Base-by-base conservation (phyloP, 2,329 filamentous ascomycete genomes). In the Colletotrichum lindemuthianum region DNA sequence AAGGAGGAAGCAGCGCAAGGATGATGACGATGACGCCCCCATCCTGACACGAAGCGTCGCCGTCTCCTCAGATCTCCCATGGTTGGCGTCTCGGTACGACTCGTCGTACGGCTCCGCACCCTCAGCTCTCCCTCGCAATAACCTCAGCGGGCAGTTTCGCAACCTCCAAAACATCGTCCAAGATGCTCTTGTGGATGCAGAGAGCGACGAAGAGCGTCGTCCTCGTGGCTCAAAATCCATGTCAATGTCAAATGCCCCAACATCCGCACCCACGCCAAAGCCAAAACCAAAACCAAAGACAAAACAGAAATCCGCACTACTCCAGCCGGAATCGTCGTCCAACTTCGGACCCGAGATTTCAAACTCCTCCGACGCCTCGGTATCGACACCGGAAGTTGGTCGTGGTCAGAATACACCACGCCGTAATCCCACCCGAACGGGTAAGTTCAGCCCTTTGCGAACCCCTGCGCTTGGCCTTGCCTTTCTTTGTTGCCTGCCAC, bases 61-160 rank as follows among this genome's bases (percentile, higher is more conserved):
- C 51, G 64, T 72, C 33, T 57, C 49, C 9, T 54, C 67, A 12
- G 60, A 69, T 15, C 65, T 72, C 12, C 70, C 70, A 24, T 67
- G 68, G 12, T 41, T 72, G 37, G 59, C 69, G 13, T 56, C 70
- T 7, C 63, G 70, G 13, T 58, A 68, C 34, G 67, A 65, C 55
- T 71, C 68, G 9, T 69, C 66, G 4, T 72, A 72, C 45, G 70
- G 70, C 41, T 70, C 70, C 10, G 60, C 69, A n/a, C 64, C 68
- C 13, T 60, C 59, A 8, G 51, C 60, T 10, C 39, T 47, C 44
- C 36, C 71, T n/a, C 66, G 67, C 32, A 70, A 71, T 48, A 65
- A 65, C n/a, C 60, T 67, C 24, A 66, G 68, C 15, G 70, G 69
- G 2, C 61, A 68, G 36, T 43, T 59, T 16, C 69, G 67, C 47